Base-by-base conservation (phyloP, 2,329 filamentous ascomycete genomes). In the Microdochium nivale region DNA sequence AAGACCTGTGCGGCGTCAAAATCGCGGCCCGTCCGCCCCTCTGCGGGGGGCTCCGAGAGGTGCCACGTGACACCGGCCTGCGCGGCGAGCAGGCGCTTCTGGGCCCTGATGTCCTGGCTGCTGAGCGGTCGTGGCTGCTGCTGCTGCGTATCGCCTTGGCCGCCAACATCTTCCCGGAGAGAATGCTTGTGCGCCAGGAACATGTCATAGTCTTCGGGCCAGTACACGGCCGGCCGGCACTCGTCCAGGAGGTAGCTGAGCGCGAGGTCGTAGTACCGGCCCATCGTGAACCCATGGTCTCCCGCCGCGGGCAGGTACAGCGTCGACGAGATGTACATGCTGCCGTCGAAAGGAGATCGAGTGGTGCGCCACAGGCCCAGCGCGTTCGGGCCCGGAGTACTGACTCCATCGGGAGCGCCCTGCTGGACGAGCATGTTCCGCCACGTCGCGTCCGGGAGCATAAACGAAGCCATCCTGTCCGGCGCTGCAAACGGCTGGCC, bases 401-500 rank as follows among this genome's bases (percentile, higher is more conserved):
- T 11, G 7, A 14, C 35, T 8, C 7, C 35, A 40, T 4, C 14
- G 4, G 4, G 13, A 19, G 14, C 16, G 35, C 35, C 35, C 43
- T 53, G 51, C 11, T 50, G 51, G 25, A 53, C 48, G 27, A 50
- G 51, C 51, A 53, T 53, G 3, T 7, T 5, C 13, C 51, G 14
- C 51, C 51, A 53, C 25, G 14, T 50, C 9, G 51, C 51, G 10
- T 37, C 48, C 10, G 9, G 8, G 11, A 48, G 30, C 40, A 53
- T 37, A 27, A 50, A 53, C 14, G 48, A 8, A 2, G 25, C 48
- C 2, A 43, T 24, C 27, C 51, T n/a, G 2, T 25, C 21, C 11
- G 51, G 48, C 19, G 13, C 14, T 5, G 35, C 35, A 40, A 53
- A 23, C 14, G 48, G 37, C 23, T 50, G 51, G 2, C 19, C 11